Base-by-base conservation (phyloP, 2,329 filamentous ascomycete genomes). In the Colletotrichum costaricense region DNA sequence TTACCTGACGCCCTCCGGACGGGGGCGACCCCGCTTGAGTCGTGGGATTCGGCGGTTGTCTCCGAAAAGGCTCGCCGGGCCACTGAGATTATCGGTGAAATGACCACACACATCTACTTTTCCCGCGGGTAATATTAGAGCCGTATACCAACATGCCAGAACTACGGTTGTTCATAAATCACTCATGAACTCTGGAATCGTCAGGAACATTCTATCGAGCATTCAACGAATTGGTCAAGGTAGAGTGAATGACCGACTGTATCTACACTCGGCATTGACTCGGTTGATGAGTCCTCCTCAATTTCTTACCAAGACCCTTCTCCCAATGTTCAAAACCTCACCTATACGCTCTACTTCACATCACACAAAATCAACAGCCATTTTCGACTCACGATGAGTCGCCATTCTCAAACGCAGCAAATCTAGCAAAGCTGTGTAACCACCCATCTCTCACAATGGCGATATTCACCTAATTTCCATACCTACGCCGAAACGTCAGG, bases 1-100 rank as follows among this genome's bases (percentile, higher is more conserved):
- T 63, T 38, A 22, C 9, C 63, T 68, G 58, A 38, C 66, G 66
- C 66, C 67, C 60, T 69, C 59, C 67, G 59, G 59, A 63, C 67
- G 67, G 58, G 58, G 58, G 58, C 58, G 30, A 64, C 58, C 67
- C 67, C 67, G 49, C 49, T 28, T 65, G 54, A 26, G 49, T 55
- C 11, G 49, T 65, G 8, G 49, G 49, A 12, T 22, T 64, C 63
- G 63, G 49, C 33, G 63, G 49, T 42, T 42, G 24, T 22, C n/a
- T 33, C 63, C 49, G 63, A 55, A 56, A 56, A 26, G 57, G 52
- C 38, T 19, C 30, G n/a, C 62, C 49, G 55, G 33, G 14, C 4
- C 5, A n/a, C n/a, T n/a, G 12, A 35, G 6, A 12, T 26, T n/a
- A 49, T 22, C 42, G 19, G 42, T 49, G 42, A 49, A n/a, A 28